These are phyloP conservation scores for Trichomonascaceae sp. DNA, from an alignment of 1,139 yeast genomes.

Conservation along the genomic window DNA sequence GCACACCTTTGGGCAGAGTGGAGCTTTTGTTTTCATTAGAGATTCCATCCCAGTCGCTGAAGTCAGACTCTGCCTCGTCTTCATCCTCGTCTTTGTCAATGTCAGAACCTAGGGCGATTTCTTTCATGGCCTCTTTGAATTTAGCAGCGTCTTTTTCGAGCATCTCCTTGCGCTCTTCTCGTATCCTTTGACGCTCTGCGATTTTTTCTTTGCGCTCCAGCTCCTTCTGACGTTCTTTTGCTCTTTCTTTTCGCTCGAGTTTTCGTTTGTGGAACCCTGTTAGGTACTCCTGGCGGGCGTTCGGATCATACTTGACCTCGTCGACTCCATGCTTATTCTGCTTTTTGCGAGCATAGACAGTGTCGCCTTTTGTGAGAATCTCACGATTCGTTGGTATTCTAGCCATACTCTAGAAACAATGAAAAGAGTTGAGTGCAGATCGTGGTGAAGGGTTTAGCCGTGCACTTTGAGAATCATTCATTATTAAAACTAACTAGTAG, in stretches of 20 bases:
- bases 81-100: slow-evolving; percentile 14
- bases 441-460: too few species aligned
- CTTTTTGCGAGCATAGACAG: slow-evolving; percentile 57
- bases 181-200: slow-evolving; percentile 59
- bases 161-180: slow-evolving; percentile 58
- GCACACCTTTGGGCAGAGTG: slow-evolving; percentile 30
- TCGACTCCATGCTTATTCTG: slow-evolving; percentile 55
- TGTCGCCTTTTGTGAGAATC: slow-evolving; percentile 69
- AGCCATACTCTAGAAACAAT: background rate
- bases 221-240: slow-evolving; percentile 60
- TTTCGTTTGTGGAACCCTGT: slow-evolving; percentile 96
- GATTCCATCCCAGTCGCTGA: slow-evolving; percentile 26
- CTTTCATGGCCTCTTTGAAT: slow-evolving; percentile 42
- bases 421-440: too few species aligned
- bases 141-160: slow-evolving; percentile 49
- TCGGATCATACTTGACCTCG: slow-evolving; percentile 72
- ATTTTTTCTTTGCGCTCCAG: slow-evolving; percentile 58
- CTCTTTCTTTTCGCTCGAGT: slow-evolving; percentile 74
- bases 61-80: slow-evolving; percentile 11
- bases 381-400: slow-evolving; percentile 48
- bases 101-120: slow-evolving; percentile 26
- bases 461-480: too few species aligned
- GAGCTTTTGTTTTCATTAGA: slow-evolving; percentile 15
- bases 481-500: too few species aligned
- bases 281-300: slow-evolving; percentile 60